phyloP scores from a whole-genome alignment of 768 basidiomycete genomes.

The Lentinula boryana region DNA sequence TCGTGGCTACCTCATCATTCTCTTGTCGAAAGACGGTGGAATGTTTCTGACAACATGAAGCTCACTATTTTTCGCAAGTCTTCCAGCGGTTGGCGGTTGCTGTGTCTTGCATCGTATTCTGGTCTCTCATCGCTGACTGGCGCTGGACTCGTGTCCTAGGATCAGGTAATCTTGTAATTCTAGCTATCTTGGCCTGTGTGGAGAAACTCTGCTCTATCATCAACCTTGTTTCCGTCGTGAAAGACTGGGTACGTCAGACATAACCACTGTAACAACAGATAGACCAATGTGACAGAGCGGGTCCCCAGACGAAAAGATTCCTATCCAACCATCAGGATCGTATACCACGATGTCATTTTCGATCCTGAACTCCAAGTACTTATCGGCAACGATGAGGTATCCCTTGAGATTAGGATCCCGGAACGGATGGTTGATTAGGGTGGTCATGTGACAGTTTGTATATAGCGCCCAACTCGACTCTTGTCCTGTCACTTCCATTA shows the following conservation, averaged over 20 bases:
- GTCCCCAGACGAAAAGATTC: too few relatives aligned
- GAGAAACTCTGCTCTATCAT: conserved; percentile 21
- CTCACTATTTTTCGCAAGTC: neutral
- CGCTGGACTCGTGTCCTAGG: neutral
- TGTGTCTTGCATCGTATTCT: conserved; percentile 17
- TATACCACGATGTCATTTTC: too few relatives aligned
- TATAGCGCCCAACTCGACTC: too few relatives aligned
- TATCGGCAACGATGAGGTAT: too few relatives aligned
- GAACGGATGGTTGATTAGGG: too few relatives aligned
- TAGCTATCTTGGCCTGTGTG: conserved; percentile 17
- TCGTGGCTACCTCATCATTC: neutral
- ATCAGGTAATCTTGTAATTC: neutral
- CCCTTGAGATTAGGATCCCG: too few relatives aligned
- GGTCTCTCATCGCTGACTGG: conserved; percentile 3
- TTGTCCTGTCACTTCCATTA: too few relatives aligned
- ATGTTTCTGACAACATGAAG: neutral
- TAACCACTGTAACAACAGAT: too few relatives aligned
- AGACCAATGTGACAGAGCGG: too few relatives aligned
- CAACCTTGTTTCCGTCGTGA: conserved; percentile 20
- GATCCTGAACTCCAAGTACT: too few relatives aligned
- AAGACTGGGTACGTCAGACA: conserved; percentile 18
- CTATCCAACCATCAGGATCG: too few relatives aligned
- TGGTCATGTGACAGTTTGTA: too few relatives aligned
- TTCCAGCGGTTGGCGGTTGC: conserved; percentile 16
- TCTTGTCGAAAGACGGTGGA: neutral